A percentile compares a stretch with the other conserved stretches of the same genome.
These are phyloP conservation scores for Fraxinus pennsylvanica DNA, from an alignment of 257 asterid genomes.

Conservation along the genomic window DNA sequence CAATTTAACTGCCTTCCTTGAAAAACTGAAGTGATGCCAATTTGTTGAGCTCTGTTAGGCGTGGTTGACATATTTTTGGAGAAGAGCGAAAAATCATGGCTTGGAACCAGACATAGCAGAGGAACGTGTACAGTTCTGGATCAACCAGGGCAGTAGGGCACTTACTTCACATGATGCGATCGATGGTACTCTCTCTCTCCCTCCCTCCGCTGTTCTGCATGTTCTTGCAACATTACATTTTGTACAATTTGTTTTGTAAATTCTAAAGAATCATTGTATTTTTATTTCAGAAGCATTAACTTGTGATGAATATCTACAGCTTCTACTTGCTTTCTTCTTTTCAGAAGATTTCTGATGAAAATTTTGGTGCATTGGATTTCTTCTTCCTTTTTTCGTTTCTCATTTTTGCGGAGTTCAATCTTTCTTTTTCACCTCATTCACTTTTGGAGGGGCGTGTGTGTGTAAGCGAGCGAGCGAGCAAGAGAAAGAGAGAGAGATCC, in stretches of 20 bases:
- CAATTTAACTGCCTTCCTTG: neutral
- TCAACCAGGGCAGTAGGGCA: slow-evolving; percentile 47
- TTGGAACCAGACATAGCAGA: slow-evolving; percentile 77
- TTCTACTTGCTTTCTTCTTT: too few species aligned
- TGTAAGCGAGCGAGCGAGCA: too few species aligned
- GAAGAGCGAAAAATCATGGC: slow-evolving; percentile 71
- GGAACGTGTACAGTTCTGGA: slow-evolving; percentile 76
- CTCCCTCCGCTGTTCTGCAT: neutral
- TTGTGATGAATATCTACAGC: neutral
- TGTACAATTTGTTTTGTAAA: neutral
- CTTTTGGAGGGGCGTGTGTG: too few species aligned
- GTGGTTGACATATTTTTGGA: slow-evolving; percentile 81
- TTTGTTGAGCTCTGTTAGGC: slow-evolving; percentile 45
- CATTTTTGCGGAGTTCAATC: too few species aligned
- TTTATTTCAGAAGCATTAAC: too few species aligned
- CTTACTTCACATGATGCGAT: slow-evolving; percentile 82
- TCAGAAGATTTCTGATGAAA: neutral
- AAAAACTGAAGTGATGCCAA: neutral
- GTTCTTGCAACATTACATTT: neutral
- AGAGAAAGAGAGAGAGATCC: too few species aligned
- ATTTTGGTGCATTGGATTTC: neutral
- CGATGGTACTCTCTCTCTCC: slow-evolving; percentile 49
- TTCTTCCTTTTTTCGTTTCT: too few species aligned
- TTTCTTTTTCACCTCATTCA: too few species aligned
- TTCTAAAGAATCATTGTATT: neutral